Percentiles rank a stretch among this genome's conserved stretches.
These are phyloP conservation scores for Prototheca cutis DNA, from an alignment of 163 green algal genomes.

Conservation along the genomic window DNA sequence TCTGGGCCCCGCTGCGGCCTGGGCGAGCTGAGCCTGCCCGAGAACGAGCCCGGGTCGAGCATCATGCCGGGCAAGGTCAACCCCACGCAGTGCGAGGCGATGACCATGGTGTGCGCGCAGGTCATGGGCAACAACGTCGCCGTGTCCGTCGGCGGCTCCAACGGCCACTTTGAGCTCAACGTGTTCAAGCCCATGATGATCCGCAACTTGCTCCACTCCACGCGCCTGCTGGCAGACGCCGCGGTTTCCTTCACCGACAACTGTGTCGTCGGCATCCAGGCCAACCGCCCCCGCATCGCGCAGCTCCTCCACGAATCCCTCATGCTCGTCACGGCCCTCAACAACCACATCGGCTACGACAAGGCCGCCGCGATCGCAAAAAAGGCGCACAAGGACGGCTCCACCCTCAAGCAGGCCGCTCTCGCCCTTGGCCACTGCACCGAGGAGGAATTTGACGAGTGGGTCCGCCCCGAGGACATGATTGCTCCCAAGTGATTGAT, in stretches of 20 bases:
- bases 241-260: constrained; percentile 67
- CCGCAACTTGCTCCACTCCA: constrained; percentile 43
- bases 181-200: constrained; percentile 95
- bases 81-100: constrained; percentile 91
- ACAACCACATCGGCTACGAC: constrained; percentile 89
- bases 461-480: constrained; percentile 84
- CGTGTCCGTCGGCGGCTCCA: constrained; percentile 64
- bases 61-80: constrained; percentile 99
- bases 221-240: constrained; percentile 72
- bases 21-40: constrained; percentile 81
- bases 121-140: constrained; percentile 91
- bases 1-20: constrained; percentile 78
- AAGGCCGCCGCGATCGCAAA: constrained; percentile 89
- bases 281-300: constrained; percentile 68
- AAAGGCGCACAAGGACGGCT: constrained; percentile 90
- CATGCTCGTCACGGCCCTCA: constrained; percentile 92
- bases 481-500: constrained; percentile 55
- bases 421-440: constrained; percentile 67
- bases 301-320: constrained; percentile 76
- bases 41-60: constrained; percentile 88
- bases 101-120: constrained; percentile 93
- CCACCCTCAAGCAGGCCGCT: constrained; percentile 81
- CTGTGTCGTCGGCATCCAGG: constrained; percentile 73
- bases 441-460: constrained; percentile 78
- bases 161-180: constrained; percentile 95